Evolutionary conservation across 352 stramenopile genomes (phyloP), one percentile per base, ranked within the genome.

Genomic region (Phytophthora hibernalis): DNA sequence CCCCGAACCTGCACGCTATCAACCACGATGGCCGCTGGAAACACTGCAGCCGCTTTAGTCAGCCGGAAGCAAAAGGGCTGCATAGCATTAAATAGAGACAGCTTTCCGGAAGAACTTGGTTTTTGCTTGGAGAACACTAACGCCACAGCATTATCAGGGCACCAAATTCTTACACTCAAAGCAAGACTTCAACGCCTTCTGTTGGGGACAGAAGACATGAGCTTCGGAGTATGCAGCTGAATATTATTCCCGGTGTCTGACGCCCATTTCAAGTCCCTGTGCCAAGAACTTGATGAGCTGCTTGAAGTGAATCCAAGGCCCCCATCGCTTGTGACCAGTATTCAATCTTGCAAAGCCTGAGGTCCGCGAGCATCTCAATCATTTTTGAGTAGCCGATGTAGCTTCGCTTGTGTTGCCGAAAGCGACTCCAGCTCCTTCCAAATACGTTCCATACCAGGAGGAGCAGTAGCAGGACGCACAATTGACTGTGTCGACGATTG

Each of bases 1-100:
- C 13, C 72, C 77, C 0, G 45, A 68, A 11, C 57, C 53, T 7
- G 77, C 79, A 37, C 83, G 85, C 22, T 96, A 96, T 70, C 70
- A 79, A 18, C 87, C 87, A 11, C 85, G 85, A 13, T 96, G 87
- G 87, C 84, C 85, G 21, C 78, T 96, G 3, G 78, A 94, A 54
- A 73, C 74, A 7, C 66, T 96, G 18, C 54, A 80, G 10, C 81
- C 82, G 16, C 61, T 86, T 15, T 71, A 78, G 60, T 33, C 15
- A 26, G 20, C 2, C n/a, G 33, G 22, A 38, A 44, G 48, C 54
- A 48, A 20, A 26, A n/a, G 3, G 18, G n/a, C 16, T 12, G 5
- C 40, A 24, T 47, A 22, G n/a, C 10, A 60, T 40, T 21, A 7
- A 43, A 31, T 45, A 49, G 47, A 47, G n/a, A 38, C 20, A 61